A percentile compares a stretch with the other conserved stretches of the same genome.
Evolutionary conservation across 257 asterid species (phyloP).

Genomic region (Ajuga chamaepitys): DNA sequence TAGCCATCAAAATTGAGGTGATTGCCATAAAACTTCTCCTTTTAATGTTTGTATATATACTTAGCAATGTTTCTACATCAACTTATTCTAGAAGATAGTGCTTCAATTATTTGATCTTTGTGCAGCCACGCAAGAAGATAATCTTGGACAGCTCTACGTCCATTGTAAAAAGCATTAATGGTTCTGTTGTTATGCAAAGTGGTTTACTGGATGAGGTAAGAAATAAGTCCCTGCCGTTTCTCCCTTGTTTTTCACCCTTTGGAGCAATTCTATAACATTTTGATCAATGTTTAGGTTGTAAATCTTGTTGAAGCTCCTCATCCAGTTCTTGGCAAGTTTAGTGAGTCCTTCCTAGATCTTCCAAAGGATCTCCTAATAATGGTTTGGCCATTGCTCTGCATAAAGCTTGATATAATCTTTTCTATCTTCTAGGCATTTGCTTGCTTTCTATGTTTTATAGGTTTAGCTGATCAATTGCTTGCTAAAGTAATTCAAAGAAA

Average conservation of each 20-base stretch:
- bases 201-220: slow-evolving; percentile 79
- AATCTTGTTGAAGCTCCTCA: slow-evolving; percentile 96
- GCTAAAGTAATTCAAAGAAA: not conserved
- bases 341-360: slow-evolving; percentile 77
- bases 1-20: slow-evolving; percentile 67
- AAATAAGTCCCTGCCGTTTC: not conserved
- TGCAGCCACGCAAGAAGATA: slow-evolving; percentile 71
- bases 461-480: not conserved
- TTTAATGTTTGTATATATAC: not conserved
- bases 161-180: slow-evolving; percentile 59
- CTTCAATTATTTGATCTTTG: slow-evolving; percentile 8
- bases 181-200: slow-evolving; percentile 51
- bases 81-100: slow-evolving; percentile 4
- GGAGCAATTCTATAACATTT: slow-evolving; percentile 11
- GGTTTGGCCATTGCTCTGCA: slow-evolving; percentile 40
- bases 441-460: not conserved
- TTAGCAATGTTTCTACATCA: not conserved
- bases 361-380: slow-evolving; percentile 84
- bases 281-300: slow-evolving; percentile 51
- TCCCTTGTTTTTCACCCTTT: slow-evolving; percentile 3
- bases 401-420: slow-evolving; percentile 1
- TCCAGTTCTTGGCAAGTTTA: slow-evolving; percentile 77
- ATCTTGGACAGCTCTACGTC: slow-evolving; percentile 56
- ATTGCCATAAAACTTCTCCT: slow-evolving; percentile 10
- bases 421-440: not conserved